Conservation (phyloP, 2,329 filamentous ascomycete genomes). For the Curvularia lunata region DNA sequence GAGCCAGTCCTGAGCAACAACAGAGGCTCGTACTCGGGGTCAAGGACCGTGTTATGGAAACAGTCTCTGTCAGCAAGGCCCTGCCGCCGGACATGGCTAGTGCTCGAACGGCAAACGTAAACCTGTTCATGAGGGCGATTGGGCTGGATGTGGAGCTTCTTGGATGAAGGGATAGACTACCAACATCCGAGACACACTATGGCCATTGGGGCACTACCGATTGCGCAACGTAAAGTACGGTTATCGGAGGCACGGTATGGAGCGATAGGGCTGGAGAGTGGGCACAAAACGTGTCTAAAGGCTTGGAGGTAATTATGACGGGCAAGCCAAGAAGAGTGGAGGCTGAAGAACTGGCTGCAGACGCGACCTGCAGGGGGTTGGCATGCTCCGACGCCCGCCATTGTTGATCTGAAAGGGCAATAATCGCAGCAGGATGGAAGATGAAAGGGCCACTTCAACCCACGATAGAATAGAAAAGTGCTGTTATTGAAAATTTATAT, state of each 20-base stretch:
- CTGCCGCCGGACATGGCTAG: constrained; percentile 84
- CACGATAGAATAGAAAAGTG: constrained; percentile 20
- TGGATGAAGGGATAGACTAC: constrained; percentile 53
- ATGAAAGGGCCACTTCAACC: constrained; percentile 1
- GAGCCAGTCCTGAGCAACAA: constrained; percentile 91
- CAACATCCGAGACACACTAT: constrained; percentile 8
- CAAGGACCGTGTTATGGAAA: constrained; percentile 98
- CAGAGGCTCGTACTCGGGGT: constrained; percentile 92
- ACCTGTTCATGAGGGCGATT: constrained; percentile 97
- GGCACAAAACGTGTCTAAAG: not conserved
- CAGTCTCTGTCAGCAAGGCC: constrained; percentile 85
- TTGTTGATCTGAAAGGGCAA: constrained; percentile 29
- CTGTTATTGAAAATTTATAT: constrained; percentile 16
- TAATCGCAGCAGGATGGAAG: constrained; percentile 13
- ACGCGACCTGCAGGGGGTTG: not conserved
- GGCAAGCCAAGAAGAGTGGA: not conserved
- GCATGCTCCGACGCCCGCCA: not conserved
- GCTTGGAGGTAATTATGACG: constrained; percentile 1
- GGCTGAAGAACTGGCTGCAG: not conserved
- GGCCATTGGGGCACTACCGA: constrained; percentile 2
- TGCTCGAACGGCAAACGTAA: constrained; percentile 87
- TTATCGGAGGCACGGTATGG: constrained; percentile 1
- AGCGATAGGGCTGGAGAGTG: not conserved
- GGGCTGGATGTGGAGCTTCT: constrained; percentile 91
- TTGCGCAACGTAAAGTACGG: constrained; percentile 1